Evolutionary conservation across 257 asterid species (phyloP).

Genomic region (Penstemon barbatus): DNA sequence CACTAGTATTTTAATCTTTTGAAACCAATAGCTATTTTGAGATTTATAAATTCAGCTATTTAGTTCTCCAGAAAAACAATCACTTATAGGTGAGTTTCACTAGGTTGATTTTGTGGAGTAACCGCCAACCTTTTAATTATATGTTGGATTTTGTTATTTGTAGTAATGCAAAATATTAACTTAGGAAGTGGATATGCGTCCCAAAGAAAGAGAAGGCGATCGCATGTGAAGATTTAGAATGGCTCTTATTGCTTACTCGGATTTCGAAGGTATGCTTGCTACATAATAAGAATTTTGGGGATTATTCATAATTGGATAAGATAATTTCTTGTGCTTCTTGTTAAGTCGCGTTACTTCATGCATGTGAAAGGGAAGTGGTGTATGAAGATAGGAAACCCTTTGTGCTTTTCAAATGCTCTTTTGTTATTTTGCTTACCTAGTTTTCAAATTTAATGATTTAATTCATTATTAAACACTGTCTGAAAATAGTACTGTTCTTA

Average conservation of each 20-base stretch:
- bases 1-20: not conserved
- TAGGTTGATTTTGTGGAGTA: slow-evolving; percentile 3
- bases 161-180: not conserved
- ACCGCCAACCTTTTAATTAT: not conserved
- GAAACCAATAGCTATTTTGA: not conserved
- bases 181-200: slow-evolving; percentile 42
- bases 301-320: too few relatives aligned
- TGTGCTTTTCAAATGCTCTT: too few relatives aligned
- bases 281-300: not conserved
- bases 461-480: not conserved
- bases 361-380: not conserved
- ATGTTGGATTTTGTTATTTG: not conserved
- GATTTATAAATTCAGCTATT: not conserved
- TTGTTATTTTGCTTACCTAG: too few relatives aligned
- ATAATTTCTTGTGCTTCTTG: not conserved
- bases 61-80: not conserved
- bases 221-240: slow-evolving; percentile 9
- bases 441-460: too few relatives aligned
- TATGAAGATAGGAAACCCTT: not conserved
- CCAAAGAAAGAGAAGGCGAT: slow-evolving; percentile 33
- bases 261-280: slow-evolving; percentile 3
- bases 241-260: not conserved
- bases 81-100: not conserved
- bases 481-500: not conserved
- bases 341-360: not conserved